Percentiles rank a stretch among this genome's conserved stretches.
phyloP scores from a whole-genome alignment of 202 grass and related monocot genomes.

The Elaeis oleifera region DNA sequence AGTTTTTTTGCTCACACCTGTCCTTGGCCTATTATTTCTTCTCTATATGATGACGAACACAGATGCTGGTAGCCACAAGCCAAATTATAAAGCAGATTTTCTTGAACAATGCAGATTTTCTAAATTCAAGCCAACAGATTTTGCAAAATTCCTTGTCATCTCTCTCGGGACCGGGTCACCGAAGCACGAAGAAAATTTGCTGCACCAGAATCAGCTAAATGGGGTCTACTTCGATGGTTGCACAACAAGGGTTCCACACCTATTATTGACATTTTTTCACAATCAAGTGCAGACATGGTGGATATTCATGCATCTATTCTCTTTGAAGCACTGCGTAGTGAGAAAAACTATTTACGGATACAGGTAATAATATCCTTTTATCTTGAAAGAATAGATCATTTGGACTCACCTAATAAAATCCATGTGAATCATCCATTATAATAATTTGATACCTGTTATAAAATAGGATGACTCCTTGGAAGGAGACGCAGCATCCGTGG shows the following conservation, averaged over 20 bases:
- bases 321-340: not conserved
- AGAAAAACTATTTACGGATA: slow-evolving; percentile 1
- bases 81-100: not conserved
- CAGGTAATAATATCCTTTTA: not conserved
- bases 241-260: not conserved
- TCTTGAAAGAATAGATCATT: too few species aligned
- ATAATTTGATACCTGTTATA: too few species aligned
- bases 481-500: not conserved
- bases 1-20: too few species aligned
- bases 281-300: slow-evolving; percentile 12
- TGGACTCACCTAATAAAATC: too few species aligned
- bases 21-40: too few species aligned
- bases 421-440: too few species aligned
- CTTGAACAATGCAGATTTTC: not conserved
- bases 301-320: slow-evolving; percentile 4
- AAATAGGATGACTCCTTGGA: not conserved
- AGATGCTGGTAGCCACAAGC: not conserved
- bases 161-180: slow-evolving; percentile 6
- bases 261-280: slow-evolving; percentile 1
- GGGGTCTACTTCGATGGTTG: slow-evolving; percentile 8
- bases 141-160: slow-evolving; percentile 3
- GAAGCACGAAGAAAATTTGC: not conserved
- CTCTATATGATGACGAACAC: not conserved
- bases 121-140: not conserved
- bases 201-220: not conserved